A percentile compares a stretch with the other conserved stretches of the same genome.
Evolutionary conservation across 768 basidiomycete genomes (phyloP).

Genomic region (Termitomyces sp.): DNA sequence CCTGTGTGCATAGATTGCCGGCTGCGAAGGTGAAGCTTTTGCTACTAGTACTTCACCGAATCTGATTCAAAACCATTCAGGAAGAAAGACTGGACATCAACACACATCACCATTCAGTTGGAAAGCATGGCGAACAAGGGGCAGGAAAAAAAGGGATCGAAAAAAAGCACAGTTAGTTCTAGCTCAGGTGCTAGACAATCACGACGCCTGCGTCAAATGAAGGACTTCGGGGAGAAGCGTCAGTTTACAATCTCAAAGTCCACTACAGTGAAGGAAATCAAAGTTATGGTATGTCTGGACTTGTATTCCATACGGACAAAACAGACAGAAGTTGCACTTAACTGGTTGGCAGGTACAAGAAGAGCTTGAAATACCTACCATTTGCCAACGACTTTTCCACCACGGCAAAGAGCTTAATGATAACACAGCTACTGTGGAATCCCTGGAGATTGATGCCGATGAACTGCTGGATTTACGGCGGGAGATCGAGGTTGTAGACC

Average conservation of each 20-base stretch:
- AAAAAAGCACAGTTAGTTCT: constrained; percentile 21
- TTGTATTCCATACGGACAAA: neutral
- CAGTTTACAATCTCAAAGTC: constrained; percentile 54
- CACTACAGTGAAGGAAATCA: constrained; percentile 76
- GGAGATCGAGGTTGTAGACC: constrained; percentile 55
- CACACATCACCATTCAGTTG: constrained; percentile 59
- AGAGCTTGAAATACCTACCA: constrained; percentile 62
- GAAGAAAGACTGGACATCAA: constrained; percentile 50
- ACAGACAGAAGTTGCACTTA: neutral
- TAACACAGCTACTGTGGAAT: constrained; percentile 51
- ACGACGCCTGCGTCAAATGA: constrained; percentile 58
- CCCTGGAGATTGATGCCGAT: constrained; percentile 47
- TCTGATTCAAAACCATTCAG: constrained; percentile 22
- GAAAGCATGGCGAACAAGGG: constrained; percentile 15
- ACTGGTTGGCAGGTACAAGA: constrained; percentile 48
- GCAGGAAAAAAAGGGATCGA: constrained; percentile 7
- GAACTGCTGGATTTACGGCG: constrained; percentile 65
- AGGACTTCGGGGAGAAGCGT: constrained; percentile 44
- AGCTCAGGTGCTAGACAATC: constrained; percentile 57
- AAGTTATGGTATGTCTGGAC: constrained; percentile 49
- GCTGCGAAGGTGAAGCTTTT: constrained; percentile 40
- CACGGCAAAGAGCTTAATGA: constrained; percentile 60
- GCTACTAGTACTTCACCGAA: neutral
- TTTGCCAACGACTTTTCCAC: constrained; percentile 69
- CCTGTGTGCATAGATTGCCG: constrained; percentile 61